A percentile compares a stretch with the other conserved stretches of the same genome.
Conservation (phyloP, 768 basidiomycete genomes). For the Termitomyces sp. region DNA sequence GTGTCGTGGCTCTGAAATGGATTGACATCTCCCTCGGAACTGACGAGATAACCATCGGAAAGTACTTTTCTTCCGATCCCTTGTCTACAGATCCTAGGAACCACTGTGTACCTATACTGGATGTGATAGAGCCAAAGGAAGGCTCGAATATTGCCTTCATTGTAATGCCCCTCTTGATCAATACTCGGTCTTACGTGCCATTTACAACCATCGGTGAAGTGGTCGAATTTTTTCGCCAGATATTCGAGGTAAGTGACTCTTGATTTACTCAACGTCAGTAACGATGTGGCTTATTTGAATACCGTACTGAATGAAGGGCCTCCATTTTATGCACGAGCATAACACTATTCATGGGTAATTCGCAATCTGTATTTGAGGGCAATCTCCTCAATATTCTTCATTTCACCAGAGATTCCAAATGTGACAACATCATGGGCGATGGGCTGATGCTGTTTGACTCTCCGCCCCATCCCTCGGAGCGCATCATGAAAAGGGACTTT, state of each 20-base stretch:
- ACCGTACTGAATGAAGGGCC: not conserved
- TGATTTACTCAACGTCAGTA: not conserved
- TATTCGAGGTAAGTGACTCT: not conserved
- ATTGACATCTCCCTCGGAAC: not conserved
- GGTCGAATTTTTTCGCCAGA: not conserved
- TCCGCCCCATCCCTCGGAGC: not conserved
- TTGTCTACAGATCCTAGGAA: not conserved
- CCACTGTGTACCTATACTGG: no score
- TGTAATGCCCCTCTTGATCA: not conserved
- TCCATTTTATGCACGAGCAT: not conserved
- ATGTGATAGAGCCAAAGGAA: not conserved
- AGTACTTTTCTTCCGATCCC: not conserved
- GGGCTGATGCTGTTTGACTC: not conserved
- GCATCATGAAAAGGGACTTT: not conserved
- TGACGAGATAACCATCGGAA: not conserved
- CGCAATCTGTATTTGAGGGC: not conserved
- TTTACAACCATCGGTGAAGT: not conserved
- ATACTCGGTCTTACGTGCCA: not conserved
- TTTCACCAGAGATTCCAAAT: not conserved
- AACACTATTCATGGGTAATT: not conserved
- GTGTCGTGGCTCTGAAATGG: not conserved
- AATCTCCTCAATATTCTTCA: not conserved
- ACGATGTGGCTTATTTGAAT: not conserved
- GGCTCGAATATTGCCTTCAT: not conserved
- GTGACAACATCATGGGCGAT: not conserved